Percentiles rank a stretch among this genome's conserved stretches.
Evolutionary conservation across 192 early-diverging fungal species (phyloP).

Genomic region (Coemansia sp.): DNA sequence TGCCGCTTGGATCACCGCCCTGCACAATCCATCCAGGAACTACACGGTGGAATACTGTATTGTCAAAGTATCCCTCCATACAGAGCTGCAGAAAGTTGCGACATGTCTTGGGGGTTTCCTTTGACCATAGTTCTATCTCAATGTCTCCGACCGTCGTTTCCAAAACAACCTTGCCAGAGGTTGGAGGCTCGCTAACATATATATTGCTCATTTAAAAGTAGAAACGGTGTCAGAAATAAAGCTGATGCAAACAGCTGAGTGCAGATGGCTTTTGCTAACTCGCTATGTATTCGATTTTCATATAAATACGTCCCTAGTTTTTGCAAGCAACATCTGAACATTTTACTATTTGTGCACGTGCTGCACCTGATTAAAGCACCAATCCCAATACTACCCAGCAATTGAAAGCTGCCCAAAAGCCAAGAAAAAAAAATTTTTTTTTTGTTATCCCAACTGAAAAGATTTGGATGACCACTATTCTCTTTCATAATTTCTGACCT

Average conservation of each 20-base stretch:
- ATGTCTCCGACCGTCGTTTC: conserved; percentile 86
- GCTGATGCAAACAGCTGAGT: too few species aligned
- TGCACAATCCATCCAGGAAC: conserved; percentile 93
- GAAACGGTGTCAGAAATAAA: not conserved
- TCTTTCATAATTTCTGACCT: not conserved
- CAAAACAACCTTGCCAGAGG: conserved; percentile 76
- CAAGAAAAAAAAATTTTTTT: not conserved
- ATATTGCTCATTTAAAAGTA: conserved; percentile 38
- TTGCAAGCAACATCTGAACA: not conserved
- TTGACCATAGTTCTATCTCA: conserved; percentile 93
- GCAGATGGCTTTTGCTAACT: too few species aligned
- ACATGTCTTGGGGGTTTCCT: conserved; percentile 87
- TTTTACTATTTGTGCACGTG: conserved; percentile 2
- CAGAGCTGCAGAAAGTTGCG: conserved; percentile 97
- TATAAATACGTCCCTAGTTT: not conserved
- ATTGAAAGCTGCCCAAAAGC: not conserved
- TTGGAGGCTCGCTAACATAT: conserved; percentile 53
- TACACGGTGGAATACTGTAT: conserved; percentile 87
- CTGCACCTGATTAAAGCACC: not conserved
- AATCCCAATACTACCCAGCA: not conserved
- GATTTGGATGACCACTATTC: not conserved
- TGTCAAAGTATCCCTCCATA: conserved; percentile 88
- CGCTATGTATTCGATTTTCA: too few species aligned
- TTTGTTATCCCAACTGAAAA: not conserved
- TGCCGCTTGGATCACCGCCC: conserved; percentile 93